These are phyloP conservation scores for Discostella stelligeroides DNA, from an alignment of 108 stramenopile genomes.

Conservation along the genomic window DNA sequence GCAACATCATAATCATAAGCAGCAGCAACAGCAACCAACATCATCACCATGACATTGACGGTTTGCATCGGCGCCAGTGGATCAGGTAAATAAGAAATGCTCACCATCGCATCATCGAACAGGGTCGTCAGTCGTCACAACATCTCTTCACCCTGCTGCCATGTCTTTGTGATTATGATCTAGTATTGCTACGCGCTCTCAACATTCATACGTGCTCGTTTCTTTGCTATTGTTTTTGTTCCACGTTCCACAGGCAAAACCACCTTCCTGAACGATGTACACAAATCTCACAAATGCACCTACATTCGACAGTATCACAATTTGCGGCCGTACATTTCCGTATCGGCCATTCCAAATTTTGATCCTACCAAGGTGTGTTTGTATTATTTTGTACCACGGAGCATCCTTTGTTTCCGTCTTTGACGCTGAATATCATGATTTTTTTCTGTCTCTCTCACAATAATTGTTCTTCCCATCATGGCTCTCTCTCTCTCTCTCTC, in stretches of 20 bases:
- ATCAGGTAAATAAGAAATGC: too few relatives aligned
- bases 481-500: background rate
- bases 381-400: too few relatives aligned
- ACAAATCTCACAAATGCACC: slow-evolving; percentile 69
- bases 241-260: slow-evolving; percentile 58
- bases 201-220: too few relatives aligned
- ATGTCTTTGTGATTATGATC: too few relatives aligned
- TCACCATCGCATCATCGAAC: too few relatives aligned
- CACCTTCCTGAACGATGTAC: slow-evolving; percentile 74
- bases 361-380: slow-evolving; percentile 44
- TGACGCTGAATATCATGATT: too few relatives aligned
- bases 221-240: too few relatives aligned
- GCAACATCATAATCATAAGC: background rate
- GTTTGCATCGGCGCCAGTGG: slow-evolving; percentile 49
- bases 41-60: slow-evolving; percentile 36
- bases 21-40: background rate
- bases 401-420: too few relatives aligned
- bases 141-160: too few relatives aligned
- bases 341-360: slow-evolving; percentile 68
- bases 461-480: background rate
- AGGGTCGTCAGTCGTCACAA: too few relatives aligned
- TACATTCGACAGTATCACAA: slow-evolving; percentile 81
- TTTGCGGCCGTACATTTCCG: slow-evolving; percentile 67
- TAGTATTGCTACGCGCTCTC: too few relatives aligned
- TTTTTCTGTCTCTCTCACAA: background rate